Conservation (phyloP, 2,329 filamentous ascomycete genomes). For the Xylariaceae sp. region DNA sequence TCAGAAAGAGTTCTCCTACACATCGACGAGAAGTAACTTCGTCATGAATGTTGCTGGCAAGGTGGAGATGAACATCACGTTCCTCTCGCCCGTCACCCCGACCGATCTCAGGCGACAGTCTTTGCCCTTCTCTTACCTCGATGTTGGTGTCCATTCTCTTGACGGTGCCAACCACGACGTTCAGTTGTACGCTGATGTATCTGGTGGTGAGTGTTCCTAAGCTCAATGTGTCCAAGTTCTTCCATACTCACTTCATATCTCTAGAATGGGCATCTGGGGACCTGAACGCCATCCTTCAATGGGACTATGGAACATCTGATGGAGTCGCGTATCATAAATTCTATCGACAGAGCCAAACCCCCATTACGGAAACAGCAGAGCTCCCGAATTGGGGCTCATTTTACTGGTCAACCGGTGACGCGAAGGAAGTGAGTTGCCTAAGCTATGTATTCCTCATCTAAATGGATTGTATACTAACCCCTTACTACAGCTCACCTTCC, state of each 20-base stretch:
- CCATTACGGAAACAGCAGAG: slow-evolving; percentile 64
- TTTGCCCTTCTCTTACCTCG: slow-evolving; percentile 64
- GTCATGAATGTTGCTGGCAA: slow-evolving; percentile 57
- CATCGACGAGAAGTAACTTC: slow-evolving; percentile 67
- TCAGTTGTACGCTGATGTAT: slow-evolving; percentile 67
- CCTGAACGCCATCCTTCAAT: slow-evolving; percentile 49
- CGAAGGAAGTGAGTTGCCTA: slow-evolving; percentile 38
- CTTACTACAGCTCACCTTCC: slow-evolving; percentile 52
- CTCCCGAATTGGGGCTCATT: slow-evolving; percentile 77
- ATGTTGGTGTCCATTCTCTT: slow-evolving; percentile 55
- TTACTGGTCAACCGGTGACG: slow-evolving; percentile 59
- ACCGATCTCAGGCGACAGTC: slow-evolving; percentile 63
- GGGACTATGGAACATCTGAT: slow-evolving; percentile 51
- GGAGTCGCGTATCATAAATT: slow-evolving; percentile 61
- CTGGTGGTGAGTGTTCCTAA: slow-evolving; percentile 48
- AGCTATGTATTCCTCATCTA: no score
- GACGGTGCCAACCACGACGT: slow-evolving; percentile 60
- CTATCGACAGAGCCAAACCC: slow-evolving; percentile 52
- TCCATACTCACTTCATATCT: slow-evolving; percentile 5
- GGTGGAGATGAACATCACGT: slow-evolving; percentile 62
- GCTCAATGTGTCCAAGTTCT: no score
- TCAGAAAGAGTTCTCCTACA: slow-evolving; percentile 63
- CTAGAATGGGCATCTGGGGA: slow-evolving; percentile 69
- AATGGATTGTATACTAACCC: no score
- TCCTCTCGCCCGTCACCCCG: slow-evolving; percentile 65